Evolutionary conservation across 2,329 filamentous ascomycete genomes (phyloP).

Genomic region (Grosmannia serpens): DNA sequence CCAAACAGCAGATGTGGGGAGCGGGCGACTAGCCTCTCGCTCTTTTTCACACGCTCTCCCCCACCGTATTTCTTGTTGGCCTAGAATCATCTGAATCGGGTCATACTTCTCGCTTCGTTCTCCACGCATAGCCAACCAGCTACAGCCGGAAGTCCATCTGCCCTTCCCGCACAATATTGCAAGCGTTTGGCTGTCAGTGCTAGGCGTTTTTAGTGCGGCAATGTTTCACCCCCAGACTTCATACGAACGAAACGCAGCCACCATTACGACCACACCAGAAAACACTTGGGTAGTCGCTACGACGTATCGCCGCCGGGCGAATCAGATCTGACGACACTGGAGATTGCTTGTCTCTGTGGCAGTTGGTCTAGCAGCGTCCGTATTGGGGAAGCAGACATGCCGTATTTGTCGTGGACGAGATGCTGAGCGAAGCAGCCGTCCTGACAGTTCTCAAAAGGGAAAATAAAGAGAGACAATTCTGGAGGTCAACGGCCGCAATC

Average conservation of each 20-base stretch:
- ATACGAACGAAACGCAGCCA: background rate
- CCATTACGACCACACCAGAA: background rate
- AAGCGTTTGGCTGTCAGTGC: background rate
- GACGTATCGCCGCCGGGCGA: background rate
- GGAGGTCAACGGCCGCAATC: background rate
- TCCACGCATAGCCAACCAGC: background rate
- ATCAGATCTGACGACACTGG: background rate
- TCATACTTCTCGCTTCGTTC: background rate
- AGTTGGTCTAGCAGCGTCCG: background rate
- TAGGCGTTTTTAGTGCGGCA: background rate
- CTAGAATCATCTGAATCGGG: no score
- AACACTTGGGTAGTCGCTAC: background rate
- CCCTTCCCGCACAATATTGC: background rate
- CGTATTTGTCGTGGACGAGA: background rate
- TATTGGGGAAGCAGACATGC: background rate
- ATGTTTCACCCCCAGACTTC: background rate
- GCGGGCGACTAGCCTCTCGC: no score
- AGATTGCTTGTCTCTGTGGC: background rate
- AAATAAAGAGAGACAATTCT: background rate
- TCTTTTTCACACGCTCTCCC: no score
- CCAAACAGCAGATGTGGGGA: background rate
- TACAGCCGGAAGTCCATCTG: background rate
- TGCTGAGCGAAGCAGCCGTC: background rate
- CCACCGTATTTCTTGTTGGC: no score
- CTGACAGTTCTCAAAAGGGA: background rate